Evolutionary conservation across 2,329 filamentous ascomycete genomes (phyloP).

Genomic region (Fusarium sarcochroum): DNA sequence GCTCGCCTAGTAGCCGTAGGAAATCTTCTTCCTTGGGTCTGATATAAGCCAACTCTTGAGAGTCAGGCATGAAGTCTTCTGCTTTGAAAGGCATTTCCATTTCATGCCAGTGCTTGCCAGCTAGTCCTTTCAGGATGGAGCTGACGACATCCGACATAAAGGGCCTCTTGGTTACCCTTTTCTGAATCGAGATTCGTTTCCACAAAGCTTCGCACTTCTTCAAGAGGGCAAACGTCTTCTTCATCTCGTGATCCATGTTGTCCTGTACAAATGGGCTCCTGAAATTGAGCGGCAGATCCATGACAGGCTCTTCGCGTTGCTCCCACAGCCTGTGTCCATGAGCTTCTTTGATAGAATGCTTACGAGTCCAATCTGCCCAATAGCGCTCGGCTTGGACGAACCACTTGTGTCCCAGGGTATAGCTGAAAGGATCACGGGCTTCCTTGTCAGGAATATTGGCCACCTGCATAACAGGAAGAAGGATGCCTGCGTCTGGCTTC

Average conservation of each 20-base stretch:
- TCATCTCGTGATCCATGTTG: conserved; percentile 46
- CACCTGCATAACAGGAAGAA: conserved; percentile 41
- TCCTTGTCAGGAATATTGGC: conserved; percentile 42
- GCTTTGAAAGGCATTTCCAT: conserved; percentile 24
- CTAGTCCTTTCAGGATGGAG: conserved; percentile 25
- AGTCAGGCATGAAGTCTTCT: conserved; percentile 14
- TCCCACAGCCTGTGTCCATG: conserved; percentile 17
- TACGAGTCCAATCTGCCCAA: conserved; percentile 40
- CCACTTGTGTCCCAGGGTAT: conserved; percentile 46
- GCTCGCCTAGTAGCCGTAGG: conserved; percentile 40
- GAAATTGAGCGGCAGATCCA: conserved; percentile 47
- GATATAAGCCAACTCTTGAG: conserved; percentile 20
- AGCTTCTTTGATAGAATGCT: conserved; percentile 36
- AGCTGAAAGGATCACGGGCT: conserved; percentile 48
- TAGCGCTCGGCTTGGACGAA: conserved; percentile 32
- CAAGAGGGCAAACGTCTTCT: conserved; percentile 30
- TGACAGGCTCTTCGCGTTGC: conserved; percentile 26
- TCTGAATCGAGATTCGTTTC: conserved; percentile 18
- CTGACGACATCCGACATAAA: conserved; percentile 34
- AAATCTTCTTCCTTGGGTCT: conserved; percentile 45
- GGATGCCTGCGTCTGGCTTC: conserved; percentile 41
- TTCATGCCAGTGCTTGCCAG: not conserved
- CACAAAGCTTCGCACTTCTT: conserved; percentile 27
- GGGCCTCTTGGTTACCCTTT: conserved; percentile 29
- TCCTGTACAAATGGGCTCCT: conserved; percentile 42